phyloP scores from a whole-genome alignment of 1,284 basidiomycete species.

The Phlebopus sp. region DNA sequence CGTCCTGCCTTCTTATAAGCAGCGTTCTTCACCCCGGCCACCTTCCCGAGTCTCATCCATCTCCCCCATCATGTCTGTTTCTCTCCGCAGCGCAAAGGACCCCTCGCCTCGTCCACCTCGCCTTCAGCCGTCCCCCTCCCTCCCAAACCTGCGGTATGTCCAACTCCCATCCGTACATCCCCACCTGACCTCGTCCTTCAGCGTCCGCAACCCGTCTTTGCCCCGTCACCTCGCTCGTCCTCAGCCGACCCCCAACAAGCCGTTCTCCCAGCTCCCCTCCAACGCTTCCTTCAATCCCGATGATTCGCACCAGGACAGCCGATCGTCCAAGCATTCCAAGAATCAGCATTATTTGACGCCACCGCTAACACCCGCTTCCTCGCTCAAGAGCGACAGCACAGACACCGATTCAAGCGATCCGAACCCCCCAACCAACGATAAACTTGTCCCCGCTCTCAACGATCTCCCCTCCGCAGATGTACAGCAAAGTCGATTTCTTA shows the following conservation, averaged over 20 bases:
- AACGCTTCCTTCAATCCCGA: conserved; percentile 15
- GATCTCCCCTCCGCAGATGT: conserved; percentile 12
- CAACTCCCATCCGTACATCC: conserved; percentile 8
- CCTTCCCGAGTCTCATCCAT: conserved; percentile 32
- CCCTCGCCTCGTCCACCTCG: conserved; percentile 39
- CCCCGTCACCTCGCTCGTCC: conserved; percentile 38
- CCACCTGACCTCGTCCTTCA: conserved; percentile 15
- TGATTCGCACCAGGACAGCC: conserved; percentile 21
- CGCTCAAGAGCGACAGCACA: conserved; percentile 39
- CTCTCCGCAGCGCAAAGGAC: conserved; percentile 24
- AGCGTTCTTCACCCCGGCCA: conserved; percentile 19
- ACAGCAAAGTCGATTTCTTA: conserved; percentile 42
- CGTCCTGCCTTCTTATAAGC: conserved; percentile 34
- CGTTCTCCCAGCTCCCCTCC: conserved; percentile 15
- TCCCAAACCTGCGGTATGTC: conserved; percentile 57
- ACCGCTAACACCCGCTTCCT: conserved; percentile 55
- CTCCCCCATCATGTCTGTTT: conserved; percentile 30
- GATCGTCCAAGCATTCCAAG: conserved; percentile 24
- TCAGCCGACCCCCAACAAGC: conserved; percentile 19
- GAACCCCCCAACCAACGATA: conserved; percentile 9
- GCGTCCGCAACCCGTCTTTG: conserved; percentile 23
- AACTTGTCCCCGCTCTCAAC: conserved; percentile 6
- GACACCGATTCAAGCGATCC: conserved; percentile 30
- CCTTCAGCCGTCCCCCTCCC: conserved; percentile 57
- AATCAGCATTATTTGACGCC: conserved; percentile 48